Base-by-base conservation (phyloP, 345 rosid genomes). In the Salix dunnii region DNA sequence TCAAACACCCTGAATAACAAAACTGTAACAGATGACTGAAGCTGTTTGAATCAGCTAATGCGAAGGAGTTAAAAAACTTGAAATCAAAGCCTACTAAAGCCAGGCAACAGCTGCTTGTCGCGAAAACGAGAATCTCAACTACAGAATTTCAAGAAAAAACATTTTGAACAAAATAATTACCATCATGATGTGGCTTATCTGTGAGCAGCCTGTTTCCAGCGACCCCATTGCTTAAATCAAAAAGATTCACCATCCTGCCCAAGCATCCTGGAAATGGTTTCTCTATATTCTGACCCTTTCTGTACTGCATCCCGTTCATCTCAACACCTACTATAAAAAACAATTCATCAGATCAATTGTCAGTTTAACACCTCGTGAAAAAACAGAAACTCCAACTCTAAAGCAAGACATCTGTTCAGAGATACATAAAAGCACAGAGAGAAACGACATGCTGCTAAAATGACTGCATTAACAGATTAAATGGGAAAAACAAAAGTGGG, bases 251-350 rank as follows among this genome's bases (percentile, higher is more conserved):
- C 88, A 87, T 81, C 35, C 85, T 77, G 73, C 88, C 91, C 73
- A 88, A 77, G 86, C 88, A 92, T 84, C 97, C 95, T 10, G 97
- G 89, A 81, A 86, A 77, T 20, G 83, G 89, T 48, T 78, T 90
- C 69, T 92, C 97, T 53, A 80, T 71, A 58, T 81, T 85, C 27
- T 82, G 90, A 74, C 78, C 82, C 73, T 87, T 90, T 66, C 76
- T 85, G 70, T 83, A 81, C 81, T 83, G 90, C 72, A 80, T 73
- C 58, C 80, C 85, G 75, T 89, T 86, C 97, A 93, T 95, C 81
- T 84, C 80, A 80, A 33, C 81, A 70, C 82, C 97, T 91, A 79
- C 36, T 65, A 16, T 70, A 61, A 48, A 61, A 27, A 18, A 38
- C 73, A n/a, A 6, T 23, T 33, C 72, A 78, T 71, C 70, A 68